These are phyloP conservation scores for Rhodotorula mucilaginosa DNA, from an alignment of 1,284 basidiomycete genomes.

Conservation along the genomic window DNA sequence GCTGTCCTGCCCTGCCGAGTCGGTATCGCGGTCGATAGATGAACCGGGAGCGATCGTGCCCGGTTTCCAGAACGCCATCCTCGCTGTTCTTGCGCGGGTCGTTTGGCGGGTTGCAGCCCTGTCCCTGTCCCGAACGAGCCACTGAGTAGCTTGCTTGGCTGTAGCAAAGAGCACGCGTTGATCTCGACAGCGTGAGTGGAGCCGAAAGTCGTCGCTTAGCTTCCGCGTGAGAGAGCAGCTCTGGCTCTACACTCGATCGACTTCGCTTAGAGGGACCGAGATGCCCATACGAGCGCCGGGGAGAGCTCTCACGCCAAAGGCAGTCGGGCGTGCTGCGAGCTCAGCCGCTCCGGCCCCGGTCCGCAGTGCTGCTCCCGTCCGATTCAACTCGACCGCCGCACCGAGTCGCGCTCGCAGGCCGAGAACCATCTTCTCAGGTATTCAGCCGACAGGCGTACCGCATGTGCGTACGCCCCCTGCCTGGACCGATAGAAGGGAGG, in stretches of 20 bases:
- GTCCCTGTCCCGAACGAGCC: no score
- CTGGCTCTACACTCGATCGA: no score
- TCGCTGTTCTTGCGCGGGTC: not conserved
- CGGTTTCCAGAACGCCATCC: conserved; percentile 55
- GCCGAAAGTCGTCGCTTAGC: not conserved
- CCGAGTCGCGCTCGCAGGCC: conserved; percentile 2
- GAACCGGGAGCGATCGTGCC: conserved; percentile 75
- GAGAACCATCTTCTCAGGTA: conserved; percentile 69
- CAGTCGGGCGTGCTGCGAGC: not conserved
- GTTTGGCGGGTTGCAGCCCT: not conserved
- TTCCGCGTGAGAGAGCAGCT: not conserved
- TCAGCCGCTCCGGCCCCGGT: not conserved
- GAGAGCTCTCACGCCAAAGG: no score
- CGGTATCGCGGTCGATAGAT: conserved; percentile 70
- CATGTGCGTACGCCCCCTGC: conserved; percentile 58
- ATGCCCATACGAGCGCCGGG: no score
- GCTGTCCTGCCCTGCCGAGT: conserved; percentile 58
- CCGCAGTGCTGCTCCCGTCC: not conserved
- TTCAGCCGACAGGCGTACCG: conserved; percentile 78
- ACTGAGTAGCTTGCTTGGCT: not conserved
- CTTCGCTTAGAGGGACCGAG: no score
- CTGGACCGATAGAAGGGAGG: not conserved
- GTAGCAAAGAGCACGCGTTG: not conserved
- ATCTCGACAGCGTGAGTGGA: not conserved
- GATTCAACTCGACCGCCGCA: not conserved